Conservation (phyloP, 108 stramenopile genomes). For the Cyclotella kingstonii region DNA sequence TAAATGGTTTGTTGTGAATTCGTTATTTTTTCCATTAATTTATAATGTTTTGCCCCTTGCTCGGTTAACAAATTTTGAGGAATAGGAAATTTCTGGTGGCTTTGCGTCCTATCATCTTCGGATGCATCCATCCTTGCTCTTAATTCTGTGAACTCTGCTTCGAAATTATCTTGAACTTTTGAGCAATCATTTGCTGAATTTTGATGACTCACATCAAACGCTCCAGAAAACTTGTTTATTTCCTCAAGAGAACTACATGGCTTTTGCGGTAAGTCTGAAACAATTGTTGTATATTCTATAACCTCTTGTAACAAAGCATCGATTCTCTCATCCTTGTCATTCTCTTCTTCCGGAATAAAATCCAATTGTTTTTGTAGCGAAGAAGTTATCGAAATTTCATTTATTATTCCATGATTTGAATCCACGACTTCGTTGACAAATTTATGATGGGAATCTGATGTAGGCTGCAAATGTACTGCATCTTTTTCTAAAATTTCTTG, state of each 20-base stretch:
- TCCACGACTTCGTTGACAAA: too few species aligned
- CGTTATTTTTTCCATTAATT: neutral
- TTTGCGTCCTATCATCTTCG: neutral
- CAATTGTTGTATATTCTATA: neutral
- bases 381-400: conserved; percentile 6
- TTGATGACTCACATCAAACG: neutral
- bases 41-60: neutral
- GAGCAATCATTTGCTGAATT: neutral
- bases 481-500: conserved; percentile 5
- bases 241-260: neutral
- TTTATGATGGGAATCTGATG: neutral
- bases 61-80: neutral
- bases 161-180: neutral
- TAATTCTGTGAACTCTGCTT: neutral
- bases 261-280: neutral
- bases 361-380: conserved; percentile 6
- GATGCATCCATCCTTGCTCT: neutral
- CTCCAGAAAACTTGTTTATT: neutral
- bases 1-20: conserved; percentile 1
- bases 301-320: conserved; percentile 4
- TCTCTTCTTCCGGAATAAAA: neutral
- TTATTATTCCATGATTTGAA: conserved; percentile 1
- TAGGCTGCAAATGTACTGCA: neutral
- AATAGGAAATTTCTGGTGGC: neutral
- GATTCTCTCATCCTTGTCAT: neutral